A percentile compares a stretch with the other conserved stretches of the same genome.
phyloP scores from a whole-genome alignment of 768 basidiomycete species.

The Mycena vitilis region DNA sequence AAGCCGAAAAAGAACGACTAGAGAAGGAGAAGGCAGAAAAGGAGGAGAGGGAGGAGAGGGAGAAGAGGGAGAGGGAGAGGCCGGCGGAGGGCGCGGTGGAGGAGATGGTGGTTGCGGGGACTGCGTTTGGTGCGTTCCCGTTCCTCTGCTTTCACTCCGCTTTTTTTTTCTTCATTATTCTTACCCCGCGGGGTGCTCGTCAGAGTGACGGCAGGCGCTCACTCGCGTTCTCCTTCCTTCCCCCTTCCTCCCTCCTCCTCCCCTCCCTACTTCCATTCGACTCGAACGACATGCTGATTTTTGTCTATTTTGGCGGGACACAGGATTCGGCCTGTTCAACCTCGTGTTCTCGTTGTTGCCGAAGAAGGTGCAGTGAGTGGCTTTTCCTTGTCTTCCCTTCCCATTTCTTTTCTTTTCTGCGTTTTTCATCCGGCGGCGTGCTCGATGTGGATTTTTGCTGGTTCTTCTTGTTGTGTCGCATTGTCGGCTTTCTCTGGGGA shows the following conservation, averaged over 20 bases:
- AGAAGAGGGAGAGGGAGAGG: constrained; percentile 28
- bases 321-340: constrained; percentile 79
- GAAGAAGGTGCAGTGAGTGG: constrained; percentile 70
- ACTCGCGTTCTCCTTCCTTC: too few species aligned
- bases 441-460: too few species aligned
- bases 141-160: constrained; percentile 35
- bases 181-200: too few species aligned
- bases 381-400: too few species aligned
- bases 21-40: constrained; percentile 6
- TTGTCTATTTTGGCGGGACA: background rate
- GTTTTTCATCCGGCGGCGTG: too few species aligned
- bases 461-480: too few species aligned
- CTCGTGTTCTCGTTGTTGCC: constrained; percentile 83
- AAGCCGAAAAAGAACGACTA: background rate
- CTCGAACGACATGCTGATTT: too few species aligned
- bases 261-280: too few species aligned
- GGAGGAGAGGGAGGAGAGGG: constrained; percentile 28
- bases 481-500: too few species aligned
- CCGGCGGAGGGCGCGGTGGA: constrained; percentile 69
- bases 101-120: constrained; percentile 78
- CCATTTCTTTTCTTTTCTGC: too few species aligned
- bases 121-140: constrained; percentile 73
- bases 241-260: background rate
- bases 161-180: background rate
- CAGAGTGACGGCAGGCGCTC: too few species aligned